These are phyloP conservation scores for Blastobotrys malaysiensis DNA, from an alignment of 1,139 yeast genomes.

Conservation along the genomic window DNA sequence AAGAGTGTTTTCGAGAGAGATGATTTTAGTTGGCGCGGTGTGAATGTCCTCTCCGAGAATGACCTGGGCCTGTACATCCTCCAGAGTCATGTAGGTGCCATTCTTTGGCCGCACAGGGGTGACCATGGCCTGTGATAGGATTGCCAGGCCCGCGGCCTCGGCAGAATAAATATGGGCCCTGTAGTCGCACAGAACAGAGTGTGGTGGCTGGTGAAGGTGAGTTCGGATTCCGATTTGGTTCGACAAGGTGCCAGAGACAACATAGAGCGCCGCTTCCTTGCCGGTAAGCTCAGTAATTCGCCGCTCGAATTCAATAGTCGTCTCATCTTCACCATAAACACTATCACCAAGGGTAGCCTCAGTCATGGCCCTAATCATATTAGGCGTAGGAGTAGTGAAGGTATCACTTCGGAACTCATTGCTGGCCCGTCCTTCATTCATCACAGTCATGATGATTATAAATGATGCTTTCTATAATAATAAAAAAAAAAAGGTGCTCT, in stretches of 20 bases:
- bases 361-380: constrained; percentile 62
- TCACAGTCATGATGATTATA: constrained; percentile 7
- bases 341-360: constrained; percentile 75
- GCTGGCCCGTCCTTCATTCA: constrained; percentile 15
- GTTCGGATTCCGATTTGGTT: constrained; percentile 83
- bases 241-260: constrained; percentile 86
- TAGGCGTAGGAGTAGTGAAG: constrained; percentile 81
- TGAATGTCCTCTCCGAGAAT: constrained; percentile 81
- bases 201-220: constrained; percentile 79
- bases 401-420: constrained; percentile 50
- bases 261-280: constrained; percentile 75
- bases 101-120: constrained; percentile 73
- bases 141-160: constrained; percentile 90
- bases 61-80: constrained; percentile 60
- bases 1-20: constrained; percentile 82
- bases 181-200: constrained; percentile 75
- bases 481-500: too few species aligned
- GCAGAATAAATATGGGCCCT: constrained; percentile 77
- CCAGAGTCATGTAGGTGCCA: constrained; percentile 71
- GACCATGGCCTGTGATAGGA: constrained; percentile 89
- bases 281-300: constrained; percentile 70
- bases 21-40: constrained; percentile 79
- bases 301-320: constrained; percentile 60
- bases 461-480: background rate
- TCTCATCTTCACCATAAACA: constrained; percentile 77